Base-by-base conservation (phyloP, 2,329 filamentous ascomycete genomes). In the Sporothrix protearum region DNA sequence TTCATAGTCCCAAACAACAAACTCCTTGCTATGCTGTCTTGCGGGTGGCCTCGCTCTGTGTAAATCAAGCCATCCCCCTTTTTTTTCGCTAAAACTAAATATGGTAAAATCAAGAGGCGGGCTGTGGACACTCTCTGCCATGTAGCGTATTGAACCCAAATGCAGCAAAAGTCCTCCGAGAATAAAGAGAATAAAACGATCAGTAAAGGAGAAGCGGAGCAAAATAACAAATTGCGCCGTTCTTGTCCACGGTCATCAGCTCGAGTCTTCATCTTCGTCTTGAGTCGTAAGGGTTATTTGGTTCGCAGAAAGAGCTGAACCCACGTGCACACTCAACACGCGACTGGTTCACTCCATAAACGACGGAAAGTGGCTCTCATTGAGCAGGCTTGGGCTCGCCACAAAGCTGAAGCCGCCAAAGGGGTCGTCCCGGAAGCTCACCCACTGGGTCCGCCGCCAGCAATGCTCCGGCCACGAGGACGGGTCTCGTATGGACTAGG, bases 381-480 rank as follows among this genome's bases (percentile, higher is more conserved):
- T 75, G 49, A 88, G 78, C 73, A 89, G 76, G 77, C 87, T 89
- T 76, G 82, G 85, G 59, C 86, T 85, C 12, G 87, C 87, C 71
- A 88, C 87, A 76, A 87, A 90, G 78, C 87, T 89, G 79, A 90
- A 90, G 12, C 88, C 88, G 33, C 88, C 86, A 79, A 90, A 90
- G 7, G 83, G 83, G 70, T 88, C 86, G 69, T 89, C 86, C 76
- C 85, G 84, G 71, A 80, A 79, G 68, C 76, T 78, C 6, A 22
- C 53, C 47, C 42, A 47, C 59, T 67, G 0, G 66, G 59, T 10
- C 59, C 70, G 9, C 36, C 59, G 14, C 51, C 68, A 14, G n/a
- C 61, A 49, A 71, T 67, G 63, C 67, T 69, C 19, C 69, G 39
- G 5, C 53, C 71, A 9, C 47, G 64, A 28, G 61, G 45, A 25